Evolutionary conservation across 208 protist species (phyloP), one percentile per base, ranked within the genome.

Genomic region (Kentomonas sorsogonicus): DNA sequence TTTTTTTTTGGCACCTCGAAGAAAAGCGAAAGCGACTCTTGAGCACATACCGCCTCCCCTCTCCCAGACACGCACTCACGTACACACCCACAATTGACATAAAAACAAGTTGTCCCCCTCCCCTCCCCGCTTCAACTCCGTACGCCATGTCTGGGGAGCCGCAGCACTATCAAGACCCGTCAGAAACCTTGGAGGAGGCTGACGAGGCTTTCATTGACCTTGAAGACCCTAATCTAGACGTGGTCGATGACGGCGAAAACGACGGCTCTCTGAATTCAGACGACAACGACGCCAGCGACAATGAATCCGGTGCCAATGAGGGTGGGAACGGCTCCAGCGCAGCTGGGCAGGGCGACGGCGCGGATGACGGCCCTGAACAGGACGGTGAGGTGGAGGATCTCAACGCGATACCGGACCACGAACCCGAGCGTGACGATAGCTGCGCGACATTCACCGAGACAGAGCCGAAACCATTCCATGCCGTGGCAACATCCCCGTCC

Each of bases 401-500:
- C 13, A 94, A 92, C 55, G 83, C 66, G 2, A 60, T 83, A 16
- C 77, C 82, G 2, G 88, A 94, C 41, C 56, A 67, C 39, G 77
- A 89, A 46, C 88, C 88, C 10, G 76, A 83, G 55, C 82, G 84
- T 11, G 84, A 94, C 53, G 88, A 94, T 61, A 84, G 84, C 10
- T 52, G 83, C 27, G 77, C 62, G 2, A 70, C 73, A 3, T 91
- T 91, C 53, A 51, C 30, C 30, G 60, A 74, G 15, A 70, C 74
- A 3, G 77, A 74, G 34, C 38, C 36, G 23, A 72, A 82, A 53
- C 82, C 88, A 15, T 48, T 94, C 15, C 88, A 94, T 62, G 59
- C 71, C 20, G 51, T 94, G 22, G 62, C 69, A 0, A 64, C 55
- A 4, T 73, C 87, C 50, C 79, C 82, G 4, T 69, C 22, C 3